Evolutionary conservation across 2,329 filamentous ascomycete genomes (phyloP), one percentile per base, ranked within the genome.

Genomic region (Aspergillus fumigatiaffinis): DNA sequence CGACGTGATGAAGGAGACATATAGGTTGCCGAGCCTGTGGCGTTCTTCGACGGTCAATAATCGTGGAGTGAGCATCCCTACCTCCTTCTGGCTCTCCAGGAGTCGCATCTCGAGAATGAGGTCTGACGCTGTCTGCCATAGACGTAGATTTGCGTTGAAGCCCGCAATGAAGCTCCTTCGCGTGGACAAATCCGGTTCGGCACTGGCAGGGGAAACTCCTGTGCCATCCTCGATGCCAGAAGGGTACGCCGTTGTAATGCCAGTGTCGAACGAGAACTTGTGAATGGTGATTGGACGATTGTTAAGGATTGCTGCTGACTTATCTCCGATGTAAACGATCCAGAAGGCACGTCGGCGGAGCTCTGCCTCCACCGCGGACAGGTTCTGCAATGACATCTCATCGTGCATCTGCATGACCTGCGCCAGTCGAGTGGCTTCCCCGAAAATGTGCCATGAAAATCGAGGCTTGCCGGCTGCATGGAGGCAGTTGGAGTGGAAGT

Each of bases 391-490:
- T 0, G 76, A 74, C 0, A 68, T 64, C 58, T 79, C 77, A 3
- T 78, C 71, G 47, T 79, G 71, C 28, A 79, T 60, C 14, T 75
- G 68, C 76, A 79, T 79, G 1, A 73, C 72, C 58, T 79, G 76
- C 0, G 72, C 73, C 4, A 80, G 69, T 1, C 76, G 67, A 3
- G 73, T 73, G 1, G 77, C 77, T 56, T 79, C 76, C 1, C 77
- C 77, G 59, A 79, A 77, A 1, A 79, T 76, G 50, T 78, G 75
- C 76, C 77, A 79, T 4, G 77, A 79, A 21, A 76, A 71, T 26
- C 74, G 71, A 3, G 76, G 75, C 44, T 76, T 77, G 0, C 77
- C 77, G 0, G 74, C 67, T 1, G 76, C 76, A 50, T 79, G 77
- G 2, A 79, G 62, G 46, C 76, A 78, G 54, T 78, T 79, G 14